Evolutionary conservation across 2,329 filamentous ascomycete genomes (phyloP).

Genomic region (Diaporthe sp.): DNA sequence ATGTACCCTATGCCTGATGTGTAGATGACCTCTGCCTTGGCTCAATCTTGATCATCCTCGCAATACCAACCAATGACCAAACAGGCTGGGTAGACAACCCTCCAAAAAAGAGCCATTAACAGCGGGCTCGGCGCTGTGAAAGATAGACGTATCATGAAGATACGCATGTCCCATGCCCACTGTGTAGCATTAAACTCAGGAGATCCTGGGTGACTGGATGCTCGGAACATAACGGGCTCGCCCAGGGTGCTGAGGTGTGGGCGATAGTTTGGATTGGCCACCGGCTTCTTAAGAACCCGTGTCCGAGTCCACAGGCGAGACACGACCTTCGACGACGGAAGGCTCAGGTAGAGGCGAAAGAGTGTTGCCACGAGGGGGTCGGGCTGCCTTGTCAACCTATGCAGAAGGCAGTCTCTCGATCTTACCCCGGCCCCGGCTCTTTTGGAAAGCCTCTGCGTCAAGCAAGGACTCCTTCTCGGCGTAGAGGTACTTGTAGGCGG

Average conservation of each 20-base stretch:
- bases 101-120: neutral
- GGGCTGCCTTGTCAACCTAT: constrained; percentile 1
- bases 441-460: constrained; percentile 39
- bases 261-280: neutral
- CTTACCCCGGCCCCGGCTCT: constrained; percentile 71
- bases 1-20: constrained; percentile 40
- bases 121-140: neutral
- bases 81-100: neutral
- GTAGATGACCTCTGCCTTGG: constrained; percentile 11
- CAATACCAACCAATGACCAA: constrained; percentile 15
- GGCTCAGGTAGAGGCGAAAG: neutral
- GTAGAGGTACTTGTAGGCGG: constrained; percentile 92
- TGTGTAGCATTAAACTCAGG: neutral
- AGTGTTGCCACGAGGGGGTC: neutral
- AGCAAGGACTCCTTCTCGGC: constrained; percentile 54
- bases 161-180: too few relatives aligned
- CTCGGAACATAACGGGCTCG: neutral
- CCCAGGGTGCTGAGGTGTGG: neutral
- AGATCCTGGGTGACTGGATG: neutral
- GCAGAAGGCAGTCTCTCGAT: constrained; percentile 76
- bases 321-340: neutral
- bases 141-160: neutral
- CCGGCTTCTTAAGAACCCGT: neutral
- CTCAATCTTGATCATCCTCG: constrained; percentile 17
- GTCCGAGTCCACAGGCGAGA: neutral